Evolutionary conservation across 257 asterid species (phyloP), one percentile per base, ranked within the genome.

Genomic region (Fraxinus anomala): DNA sequence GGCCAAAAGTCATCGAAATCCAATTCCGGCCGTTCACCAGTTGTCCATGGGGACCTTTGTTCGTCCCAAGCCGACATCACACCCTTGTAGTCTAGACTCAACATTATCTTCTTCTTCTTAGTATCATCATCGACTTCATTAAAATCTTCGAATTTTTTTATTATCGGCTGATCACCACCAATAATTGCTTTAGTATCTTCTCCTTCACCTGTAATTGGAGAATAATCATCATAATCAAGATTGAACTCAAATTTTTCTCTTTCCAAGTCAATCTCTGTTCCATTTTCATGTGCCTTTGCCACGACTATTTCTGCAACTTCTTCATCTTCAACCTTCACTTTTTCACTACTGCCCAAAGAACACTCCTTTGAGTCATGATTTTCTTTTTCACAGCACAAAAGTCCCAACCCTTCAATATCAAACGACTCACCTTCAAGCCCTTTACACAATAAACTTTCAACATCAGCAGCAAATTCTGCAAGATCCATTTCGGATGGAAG

Each of bases 401-500:
- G 67, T 28, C 97, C 97, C 56, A 94, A 80, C 6, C 88, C 90
- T 81, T 91, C 91, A 80, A 94, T 89, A 31, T 89, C 90, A 40
- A 92, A 91, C 16, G 92, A 75, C 69, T 88, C 93, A 11, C 81
- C 89, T 1, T 92, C 97, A 17, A 94, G 88, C 54, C 96, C 97
- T 76, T 87, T 91, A 2, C 98, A 97, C 1, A 94, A 49, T 65
- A 94, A 71, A 79, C 86, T 89, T 85, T 94, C 97, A 0, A 92
- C 96, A 54, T 92, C 96, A 0, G 98, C 96, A 0, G 97, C 93
- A 39, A 94, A 94, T 12, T 94, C 96, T 3, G 87, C 97, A 21
- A 94, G 89, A 81, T 92, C 98, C 90, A 89, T 80, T 70, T 94
- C 97, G 3, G 96, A 85, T 10, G 97, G 93, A 5, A 85, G 87